Percentiles rank a stretch among this genome's conserved stretches.
Evolutionary conservation across 139 green algal species (phyloP).

Genomic region (Tetraselmis chui): DNA sequence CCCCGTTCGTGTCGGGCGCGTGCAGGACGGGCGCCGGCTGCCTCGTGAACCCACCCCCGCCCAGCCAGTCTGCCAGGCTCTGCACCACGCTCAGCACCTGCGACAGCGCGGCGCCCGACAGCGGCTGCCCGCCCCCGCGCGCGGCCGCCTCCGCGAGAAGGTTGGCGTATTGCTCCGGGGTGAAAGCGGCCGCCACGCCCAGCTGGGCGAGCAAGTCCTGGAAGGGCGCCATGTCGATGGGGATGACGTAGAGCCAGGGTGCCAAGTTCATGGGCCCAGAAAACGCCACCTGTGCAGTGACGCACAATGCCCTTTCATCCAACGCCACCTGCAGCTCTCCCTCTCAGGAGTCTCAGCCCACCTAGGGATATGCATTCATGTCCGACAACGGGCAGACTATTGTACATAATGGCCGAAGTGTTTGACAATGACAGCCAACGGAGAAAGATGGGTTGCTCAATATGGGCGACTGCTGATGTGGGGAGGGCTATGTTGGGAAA

Average conservation of each 20-base stretch:
- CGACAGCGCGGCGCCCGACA: slow-evolving; percentile 34
- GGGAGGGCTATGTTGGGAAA: too few species aligned
- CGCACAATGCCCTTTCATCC: slow-evolving; percentile 56
- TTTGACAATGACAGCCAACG: too few species aligned
- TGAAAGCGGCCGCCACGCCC: slow-evolving; percentile 51
- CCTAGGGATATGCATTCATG: too few species aligned
- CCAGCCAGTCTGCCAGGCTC: slow-evolving; percentile 25
- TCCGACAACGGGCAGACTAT: too few species aligned
- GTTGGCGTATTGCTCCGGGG: slow-evolving; percentile 41
- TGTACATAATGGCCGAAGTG: too few species aligned
- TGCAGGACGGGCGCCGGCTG: slow-evolving; percentile 27
- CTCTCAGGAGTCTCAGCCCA: too few species aligned
- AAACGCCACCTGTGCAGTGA: not conserved
- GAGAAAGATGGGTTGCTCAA: too few species aligned
- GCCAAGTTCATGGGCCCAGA: slow-evolving; percentile 58
- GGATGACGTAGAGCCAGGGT: slow-evolving; percentile 59
- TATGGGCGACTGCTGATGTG: too few species aligned
- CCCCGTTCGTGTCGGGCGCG: slow-evolving; percentile 46
- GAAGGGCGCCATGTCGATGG: slow-evolving; percentile 61
- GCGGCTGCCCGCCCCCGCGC: slow-evolving; percentile 3
- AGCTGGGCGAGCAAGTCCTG: slow-evolving; percentile 48
- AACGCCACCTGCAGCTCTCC: too few species aligned
- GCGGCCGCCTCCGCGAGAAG: slow-evolving; percentile 28
- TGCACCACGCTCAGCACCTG: slow-evolving; percentile 46
- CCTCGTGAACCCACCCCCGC: not conserved